A percentile compares a stretch with the other conserved stretches of the same genome.
These are phyloP conservation scores for Ogataea hybrid DNA, from an alignment of 1,139 yeast species.

Conservation along the genomic window DNA sequence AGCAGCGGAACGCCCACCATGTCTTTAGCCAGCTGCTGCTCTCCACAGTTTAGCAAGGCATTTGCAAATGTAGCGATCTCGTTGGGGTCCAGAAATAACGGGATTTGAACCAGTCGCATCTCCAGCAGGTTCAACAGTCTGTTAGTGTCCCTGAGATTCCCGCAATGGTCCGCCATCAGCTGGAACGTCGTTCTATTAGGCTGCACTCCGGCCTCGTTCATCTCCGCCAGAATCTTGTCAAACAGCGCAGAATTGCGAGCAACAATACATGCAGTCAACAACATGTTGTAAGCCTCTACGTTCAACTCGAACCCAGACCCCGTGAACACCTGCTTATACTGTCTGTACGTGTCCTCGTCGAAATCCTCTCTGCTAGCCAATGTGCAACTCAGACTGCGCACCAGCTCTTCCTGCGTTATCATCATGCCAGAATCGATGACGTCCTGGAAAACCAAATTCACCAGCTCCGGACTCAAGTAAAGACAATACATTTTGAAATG, in stretches of 20 bases:
- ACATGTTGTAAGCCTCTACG: constrained; percentile 18
- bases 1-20: constrained; percentile 19
- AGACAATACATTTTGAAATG: constrained; percentile 12
- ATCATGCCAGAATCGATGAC: constrained; percentile 20
- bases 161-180: constrained; percentile 18
- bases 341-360: constrained; percentile 11
- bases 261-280: constrained; percentile 19
- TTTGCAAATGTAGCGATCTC: constrained; percentile 20
- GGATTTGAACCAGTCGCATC: constrained; percentile 15
- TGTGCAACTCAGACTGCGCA: constrained; percentile 12
- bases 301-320: constrained; percentile 13
- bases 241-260: constrained; percentile 18
- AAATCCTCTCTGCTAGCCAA: constrained; percentile 14
- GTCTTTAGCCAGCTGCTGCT: constrained; percentile 20
- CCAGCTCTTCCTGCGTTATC: constrained; percentile 21
- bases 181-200: constrained; percentile 23
- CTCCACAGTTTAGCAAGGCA: constrained; percentile 17
- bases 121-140: constrained; percentile 22
- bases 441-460: constrained; percentile 19
- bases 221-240: constrained; percentile 18
- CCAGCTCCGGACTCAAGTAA: constrained; percentile 9
- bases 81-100: constrained; percentile 13
- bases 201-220: constrained; percentile 11
- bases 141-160: constrained; percentile 13
- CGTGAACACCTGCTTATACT: constrained; percentile 12